These are phyloP conservation scores for Hypomontagnella submonticulosa DNA, from an alignment of 495 filamentous ascomycete species.

Conservation along the genomic window DNA sequence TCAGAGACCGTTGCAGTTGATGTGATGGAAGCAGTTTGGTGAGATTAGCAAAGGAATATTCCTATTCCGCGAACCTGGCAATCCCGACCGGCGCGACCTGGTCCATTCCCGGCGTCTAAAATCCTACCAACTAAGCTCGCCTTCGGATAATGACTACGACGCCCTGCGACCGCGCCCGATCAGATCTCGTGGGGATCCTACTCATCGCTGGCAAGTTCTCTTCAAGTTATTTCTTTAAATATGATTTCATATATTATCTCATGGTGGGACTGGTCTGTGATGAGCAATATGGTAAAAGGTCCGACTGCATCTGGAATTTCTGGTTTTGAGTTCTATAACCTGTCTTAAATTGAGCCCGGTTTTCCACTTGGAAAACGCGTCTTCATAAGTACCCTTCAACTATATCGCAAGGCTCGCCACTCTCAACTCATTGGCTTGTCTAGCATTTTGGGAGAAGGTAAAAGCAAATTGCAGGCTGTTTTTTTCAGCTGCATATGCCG, in stretches of 20 bases:
- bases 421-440: slow-evolving; percentile 25
- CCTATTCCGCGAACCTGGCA: neutral
- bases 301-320: slow-evolving; percentile 60
- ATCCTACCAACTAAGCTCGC: slow-evolving; percentile 13
- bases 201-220: slow-evolving; percentile 18
- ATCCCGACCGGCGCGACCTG: slow-evolving; percentile 31
- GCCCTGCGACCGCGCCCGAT: slow-evolving; percentile 12
- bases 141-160: slow-evolving; percentile 33
- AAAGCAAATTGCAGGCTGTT: slow-evolving; percentile 46
- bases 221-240: neutral
- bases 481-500: slow-evolving; percentile 44
- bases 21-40: slow-evolving; percentile 11
- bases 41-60: neutral
- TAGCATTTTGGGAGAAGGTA: slow-evolving; percentile 25
- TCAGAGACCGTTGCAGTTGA: neutral
- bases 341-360: slow-evolving; percentile 38
- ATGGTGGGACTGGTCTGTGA: slow-evolving; percentile 58
- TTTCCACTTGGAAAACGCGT: slow-evolving; percentile 34
- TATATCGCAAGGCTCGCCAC: slow-evolving; percentile 22
- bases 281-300: slow-evolving; percentile 73
- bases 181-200: slow-evolving; percentile 11
- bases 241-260: neutral
- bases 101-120: slow-evolving; percentile 13
- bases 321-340: slow-evolving; percentile 48
- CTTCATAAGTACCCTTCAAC: slow-evolving; percentile 13